These are phyloP conservation scores for Calvatia gigantea DNA, from an alignment of 768 basidiomycete genomes.

Conservation along the genomic window DNA sequence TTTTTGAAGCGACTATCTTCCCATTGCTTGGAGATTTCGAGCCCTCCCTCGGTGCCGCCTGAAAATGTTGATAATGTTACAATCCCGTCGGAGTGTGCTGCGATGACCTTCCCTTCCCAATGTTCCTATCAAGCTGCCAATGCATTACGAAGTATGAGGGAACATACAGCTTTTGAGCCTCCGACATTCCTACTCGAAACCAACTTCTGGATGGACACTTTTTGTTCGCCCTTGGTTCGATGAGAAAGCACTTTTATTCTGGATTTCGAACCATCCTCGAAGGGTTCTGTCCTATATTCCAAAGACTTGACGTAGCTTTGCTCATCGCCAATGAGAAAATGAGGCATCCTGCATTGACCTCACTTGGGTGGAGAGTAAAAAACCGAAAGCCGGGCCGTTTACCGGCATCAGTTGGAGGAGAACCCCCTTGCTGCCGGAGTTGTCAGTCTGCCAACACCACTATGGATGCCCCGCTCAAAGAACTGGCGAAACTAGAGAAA, in stretches of 20 bases:
- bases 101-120: conserved; percentile 57
- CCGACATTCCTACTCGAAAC: conserved; percentile 22
- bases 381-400: not conserved
- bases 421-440: not conserved
- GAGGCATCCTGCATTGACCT: conserved; percentile 42
- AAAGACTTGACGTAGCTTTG: conserved; percentile 72
- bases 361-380: not conserved
- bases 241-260: conserved; percentile 28
- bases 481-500: conserved; percentile 74
- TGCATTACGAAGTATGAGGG: not conserved
- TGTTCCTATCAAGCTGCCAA: conserved; percentile 11
- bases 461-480: conserved; percentile 78
- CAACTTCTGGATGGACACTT: conserved; percentile 31
- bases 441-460: conserved; percentile 4
- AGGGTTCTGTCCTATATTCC: conserved; percentile 30
- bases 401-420: not conserved
- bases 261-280: conserved; percentile 29
- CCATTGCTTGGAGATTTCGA: conserved; percentile 50
- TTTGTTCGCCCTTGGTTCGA: conserved; percentile 5
- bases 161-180: conserved; percentile 37
- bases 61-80: conserved; percentile 40
- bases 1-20: conserved; percentile 58
- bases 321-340: conserved; percentile 75
- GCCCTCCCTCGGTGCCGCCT: conserved; percentile 32
- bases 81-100: conserved; percentile 61